Conservation (phyloP, 805 yeast genomes). For the Kockiozyma suomiensis region DNA sequence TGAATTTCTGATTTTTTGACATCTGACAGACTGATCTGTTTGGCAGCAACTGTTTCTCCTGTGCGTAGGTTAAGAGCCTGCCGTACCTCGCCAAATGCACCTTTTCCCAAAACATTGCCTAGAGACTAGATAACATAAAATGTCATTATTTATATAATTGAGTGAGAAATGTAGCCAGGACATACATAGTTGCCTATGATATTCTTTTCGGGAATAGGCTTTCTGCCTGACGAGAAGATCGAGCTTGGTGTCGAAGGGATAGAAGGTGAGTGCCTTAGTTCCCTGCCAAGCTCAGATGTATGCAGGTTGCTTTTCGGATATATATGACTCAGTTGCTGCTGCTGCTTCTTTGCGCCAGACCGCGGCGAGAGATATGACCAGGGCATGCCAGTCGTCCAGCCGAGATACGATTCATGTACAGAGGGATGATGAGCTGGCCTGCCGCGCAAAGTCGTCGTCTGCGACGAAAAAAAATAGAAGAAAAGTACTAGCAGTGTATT, state of each 20-base stretch:
- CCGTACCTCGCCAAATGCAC: constrained; percentile 89
- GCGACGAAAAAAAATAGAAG: no score
- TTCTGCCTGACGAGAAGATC: neutral
- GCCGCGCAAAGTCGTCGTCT: no score
- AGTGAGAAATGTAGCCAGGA: neutral
- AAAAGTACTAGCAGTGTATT: no score
- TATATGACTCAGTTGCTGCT: neutral
- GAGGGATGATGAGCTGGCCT: no score
- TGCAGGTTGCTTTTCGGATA: neutral
- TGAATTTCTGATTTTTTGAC: constrained; percentile 41
- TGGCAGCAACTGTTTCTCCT: constrained; percentile 73
- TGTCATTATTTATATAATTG: neutral
- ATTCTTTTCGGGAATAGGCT: neutral
- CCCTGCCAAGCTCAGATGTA: neutral
- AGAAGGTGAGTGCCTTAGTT: neutral
- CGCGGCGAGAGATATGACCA: constrained; percentile 19
- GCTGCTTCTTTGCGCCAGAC: constrained; percentile 2
- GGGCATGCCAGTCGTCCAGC: constrained; percentile 15
- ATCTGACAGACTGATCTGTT: constrained; percentile 64
- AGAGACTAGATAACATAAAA: constrained; percentile 37
- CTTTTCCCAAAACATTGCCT: constrained; percentile 74
- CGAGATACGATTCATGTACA: neutral
- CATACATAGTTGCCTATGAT: constrained; percentile 16
- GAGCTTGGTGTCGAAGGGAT: constrained; percentile 10
- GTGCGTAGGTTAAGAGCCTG: constrained; percentile 69